phyloP scores from a whole-genome alignment of 352 stramenopile genomes.

The Phytophthora macrochlamydospora region DNA sequence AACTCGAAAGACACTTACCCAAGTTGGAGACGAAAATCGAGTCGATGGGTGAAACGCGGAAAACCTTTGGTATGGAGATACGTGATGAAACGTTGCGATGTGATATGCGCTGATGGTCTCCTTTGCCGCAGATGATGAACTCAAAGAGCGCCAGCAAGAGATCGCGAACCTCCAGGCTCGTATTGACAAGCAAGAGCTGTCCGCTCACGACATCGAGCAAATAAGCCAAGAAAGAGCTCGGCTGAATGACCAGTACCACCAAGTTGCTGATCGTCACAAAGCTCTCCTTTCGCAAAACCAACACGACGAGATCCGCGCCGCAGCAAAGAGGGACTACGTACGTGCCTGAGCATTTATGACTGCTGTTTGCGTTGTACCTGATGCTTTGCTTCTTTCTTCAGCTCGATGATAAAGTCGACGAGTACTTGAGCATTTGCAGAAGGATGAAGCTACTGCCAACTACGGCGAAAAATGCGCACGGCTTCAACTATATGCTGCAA shows the following conservation, averaged over 20 bases:
- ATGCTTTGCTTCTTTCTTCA: conserved; percentile 19
- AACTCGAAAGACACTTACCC: conserved; percentile 79
- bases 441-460: conserved; percentile 88
- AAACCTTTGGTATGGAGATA: conserved; percentile 70
- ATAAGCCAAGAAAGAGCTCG: conserved; percentile 70
- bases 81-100: no score
- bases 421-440: conserved; percentile 82
- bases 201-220: conserved; percentile 75
- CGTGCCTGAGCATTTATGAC: conserved; percentile 7
- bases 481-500: conserved; percentile 76
- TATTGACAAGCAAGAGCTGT: conserved; percentile 83
- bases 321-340: conserved; percentile 68
- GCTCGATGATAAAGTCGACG: conserved; percentile 67
- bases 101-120: no score
- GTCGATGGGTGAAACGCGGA: conserved; percentile 70
- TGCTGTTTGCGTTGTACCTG: conserved; percentile 1
- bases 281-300: conserved; percentile 63
- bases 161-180: conserved; percentile 65
- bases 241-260: conserved; percentile 75
- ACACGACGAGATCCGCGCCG: conserved; percentile 70
- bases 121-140: conserved; percentile 49
- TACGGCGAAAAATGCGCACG: conserved; percentile 81
- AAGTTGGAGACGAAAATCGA: conserved; percentile 90
- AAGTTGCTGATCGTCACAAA: conserved; percentile 69
- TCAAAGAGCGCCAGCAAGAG: conserved; percentile 55